Evolutionary conservation across 2,329 filamentous ascomycete genomes (phyloP), one percentile per base, ranked within the genome.

Genomic region (Anisogramma anomala): DNA sequence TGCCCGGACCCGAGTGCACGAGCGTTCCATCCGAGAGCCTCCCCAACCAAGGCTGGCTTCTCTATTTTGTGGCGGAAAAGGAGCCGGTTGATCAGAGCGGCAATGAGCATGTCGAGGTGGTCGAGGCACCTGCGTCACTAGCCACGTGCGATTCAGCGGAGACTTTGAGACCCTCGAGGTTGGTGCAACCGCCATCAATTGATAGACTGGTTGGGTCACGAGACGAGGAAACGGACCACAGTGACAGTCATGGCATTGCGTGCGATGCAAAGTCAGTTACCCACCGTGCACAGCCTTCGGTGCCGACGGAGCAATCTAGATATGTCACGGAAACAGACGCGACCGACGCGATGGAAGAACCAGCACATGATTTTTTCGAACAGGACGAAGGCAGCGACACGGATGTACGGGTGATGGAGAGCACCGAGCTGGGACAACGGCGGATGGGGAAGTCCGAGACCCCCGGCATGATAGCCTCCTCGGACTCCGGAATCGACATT

Each of bases 141-240:
- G 23, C 33, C 4, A 11, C 22, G 10, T 36, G 23, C n/a, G 43
- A 14, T 27, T 33, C 40, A 20, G 42, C 36, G 6, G 35, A 36
- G 14, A 31, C 22, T 1, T 33, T 33, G 26, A 36, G 19, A 23
- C 25, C 36, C 11, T 25, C 19, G 18, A 26, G 15, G 7, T 8
- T 25, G 6, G 31, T 14, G n/a, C 3, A 30, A 4, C 31, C 15
- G 7, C 13, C 11, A 9, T 4, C 32, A 4, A 13, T 23, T 20
- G 36, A 31, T 22, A 8, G 22, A 7, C 4, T 35, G 11, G 19
- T n/a, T 6, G 33, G 22, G 14, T 20, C 25, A 4, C 19, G 13
- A 22, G 19, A 35, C n/a, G 15, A n/a, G n/a, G n/a, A n/a, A n/a
- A n/a, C n/a, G n/a, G 22, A 23, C 22, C 22, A 23, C 22, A 6